Evolutionary conservation across 2,329 filamentous ascomycete genomes (phyloP).

Genomic region (Xylariaceae sp.): DNA sequence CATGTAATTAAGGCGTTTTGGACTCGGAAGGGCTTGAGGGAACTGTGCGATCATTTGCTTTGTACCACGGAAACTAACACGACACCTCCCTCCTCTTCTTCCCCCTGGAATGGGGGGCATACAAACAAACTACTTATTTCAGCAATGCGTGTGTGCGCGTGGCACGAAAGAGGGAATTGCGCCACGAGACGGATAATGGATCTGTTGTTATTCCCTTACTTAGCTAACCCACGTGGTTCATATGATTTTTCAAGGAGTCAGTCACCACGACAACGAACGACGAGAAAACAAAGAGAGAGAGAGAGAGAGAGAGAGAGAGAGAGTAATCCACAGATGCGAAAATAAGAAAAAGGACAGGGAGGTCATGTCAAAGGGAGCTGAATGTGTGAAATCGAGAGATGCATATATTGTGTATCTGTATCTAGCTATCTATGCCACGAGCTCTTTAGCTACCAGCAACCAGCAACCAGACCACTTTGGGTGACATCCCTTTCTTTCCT

Average conservation of each 20-base stretch:
- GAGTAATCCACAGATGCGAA: slow-evolving; percentile 6
- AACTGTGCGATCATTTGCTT: slow-evolving; percentile 6
- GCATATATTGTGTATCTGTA: slow-evolving; percentile 23
- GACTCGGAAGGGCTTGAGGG: slow-evolving; percentile 1
- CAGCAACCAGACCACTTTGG: slow-evolving; percentile 11
- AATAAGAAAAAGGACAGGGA: background rate
- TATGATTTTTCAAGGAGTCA: slow-evolving; percentile 8
- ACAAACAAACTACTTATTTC: too few relatives aligned
- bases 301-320: slow-evolving; percentile 2
- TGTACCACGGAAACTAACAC: background rate
- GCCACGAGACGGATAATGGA: slow-evolving; percentile 4
- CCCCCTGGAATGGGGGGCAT: slow-evolving; percentile 5
- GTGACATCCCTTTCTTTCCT: background rate
- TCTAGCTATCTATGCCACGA: slow-evolving; percentile 23
- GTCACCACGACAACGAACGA: too few relatives aligned
- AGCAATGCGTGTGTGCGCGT: background rate
- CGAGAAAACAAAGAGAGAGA: background rate
- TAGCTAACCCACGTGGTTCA: background rate
- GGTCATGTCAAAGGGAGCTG: slow-evolving; percentile 7
- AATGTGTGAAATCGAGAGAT: slow-evolving; percentile 25
- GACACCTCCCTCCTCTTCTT: background rate
- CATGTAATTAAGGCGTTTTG: slow-evolving; percentile 23
- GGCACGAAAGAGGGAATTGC: background rate
- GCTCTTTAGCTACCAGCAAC: background rate
- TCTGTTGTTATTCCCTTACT: too few relatives aligned